Evolutionary conservation across 1,284 basidiomycete species (phyloP).

Genomic region (Cutaneotrichosporon daszewskae): DNA sequence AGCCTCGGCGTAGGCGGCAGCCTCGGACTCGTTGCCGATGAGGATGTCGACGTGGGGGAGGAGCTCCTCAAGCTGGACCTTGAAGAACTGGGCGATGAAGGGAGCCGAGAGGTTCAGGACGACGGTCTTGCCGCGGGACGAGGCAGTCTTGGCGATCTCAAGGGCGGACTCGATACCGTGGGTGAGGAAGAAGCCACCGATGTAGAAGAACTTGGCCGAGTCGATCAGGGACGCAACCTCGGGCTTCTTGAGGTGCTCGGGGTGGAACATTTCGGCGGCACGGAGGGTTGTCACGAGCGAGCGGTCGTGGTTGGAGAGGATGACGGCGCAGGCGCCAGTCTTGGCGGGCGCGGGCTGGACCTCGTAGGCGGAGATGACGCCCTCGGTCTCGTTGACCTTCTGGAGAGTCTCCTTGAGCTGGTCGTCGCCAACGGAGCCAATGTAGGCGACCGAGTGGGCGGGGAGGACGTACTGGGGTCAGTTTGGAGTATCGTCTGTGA

Average conservation of each 20-base stretch:
- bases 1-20: constrained; percentile 74
- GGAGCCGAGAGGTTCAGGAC: constrained; percentile 93
- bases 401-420: constrained; percentile 82
- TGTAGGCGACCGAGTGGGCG: constrained; percentile 84
- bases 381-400: constrained; percentile 88
- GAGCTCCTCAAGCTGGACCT: constrained; percentile 68
- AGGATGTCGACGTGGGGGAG: constrained; percentile 77
- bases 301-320: constrained; percentile 89
- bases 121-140: constrained; percentile 72
- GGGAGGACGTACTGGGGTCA: constrained; percentile 74
- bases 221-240: constrained; percentile 71
- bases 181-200: constrained; percentile 96
- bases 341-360: constrained; percentile 71
- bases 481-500: too few relatives aligned
- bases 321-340: constrained; percentile 94
- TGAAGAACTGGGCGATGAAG: constrained; percentile 95
- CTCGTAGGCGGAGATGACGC: constrained; percentile 81
- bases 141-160: constrained; percentile 74
- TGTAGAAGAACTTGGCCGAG: constrained; percentile 81
- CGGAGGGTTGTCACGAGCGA: constrained; percentile 88
- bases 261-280: constrained; percentile 82
- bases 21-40: constrained; percentile 94
- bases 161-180: constrained; percentile 76
- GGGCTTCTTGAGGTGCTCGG: constrained; percentile 70
- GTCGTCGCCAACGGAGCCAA: constrained; percentile 91